Evolutionary conservation across 228 moss, liverwort and hornwort genomes (phyloP).

Genomic region (Sphagnum fallax): DNA sequence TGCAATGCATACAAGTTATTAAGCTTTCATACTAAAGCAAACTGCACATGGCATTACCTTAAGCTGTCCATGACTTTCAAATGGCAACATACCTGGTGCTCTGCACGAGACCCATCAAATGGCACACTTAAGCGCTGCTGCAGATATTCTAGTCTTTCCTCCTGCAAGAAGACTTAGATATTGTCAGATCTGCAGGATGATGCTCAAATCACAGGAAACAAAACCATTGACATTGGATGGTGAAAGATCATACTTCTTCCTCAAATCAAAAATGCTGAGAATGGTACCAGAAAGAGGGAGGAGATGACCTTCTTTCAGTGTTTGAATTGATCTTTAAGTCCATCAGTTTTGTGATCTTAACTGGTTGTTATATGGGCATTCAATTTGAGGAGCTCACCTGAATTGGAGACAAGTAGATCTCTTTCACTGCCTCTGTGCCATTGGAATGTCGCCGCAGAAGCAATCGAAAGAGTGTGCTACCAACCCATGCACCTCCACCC

Average conservation of each 20-base stretch:
- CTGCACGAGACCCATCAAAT: slow-evolving; percentile 41
- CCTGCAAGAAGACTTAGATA: slow-evolving; percentile 14
- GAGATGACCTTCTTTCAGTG: no score
- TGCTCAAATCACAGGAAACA: not conserved
- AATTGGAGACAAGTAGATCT: slow-evolving; percentile 23
- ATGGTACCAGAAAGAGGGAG: no score
- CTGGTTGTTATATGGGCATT: not conserved
- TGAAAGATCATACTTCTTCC: not conserved
- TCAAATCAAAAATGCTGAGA: not conserved
- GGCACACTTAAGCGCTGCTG: slow-evolving; percentile 45
- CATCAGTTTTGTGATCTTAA: no score
- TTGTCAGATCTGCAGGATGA: not conserved
- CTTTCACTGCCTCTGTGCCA: slow-evolving; percentile 15
- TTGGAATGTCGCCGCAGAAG: slow-evolving; percentile 31
- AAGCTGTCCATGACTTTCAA: no score
- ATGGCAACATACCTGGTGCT: slow-evolving; percentile 38
- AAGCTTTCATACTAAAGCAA: not conserved
- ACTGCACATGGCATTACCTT: not conserved
- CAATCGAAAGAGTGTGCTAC: slow-evolving; percentile 45
- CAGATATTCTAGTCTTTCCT: slow-evolving; percentile 40
- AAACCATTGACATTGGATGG: not conserved
- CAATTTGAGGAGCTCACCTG: slow-evolving; percentile 24
- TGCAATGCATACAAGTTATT: slow-evolving; percentile 5
- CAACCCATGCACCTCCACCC: slow-evolving; percentile 49
- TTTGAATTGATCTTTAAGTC: no score